Evolutionary conservation across 345 rosid genomes (phyloP), one percentile per base, ranked within the genome.

Genomic region (Camelina hispida): DNA sequence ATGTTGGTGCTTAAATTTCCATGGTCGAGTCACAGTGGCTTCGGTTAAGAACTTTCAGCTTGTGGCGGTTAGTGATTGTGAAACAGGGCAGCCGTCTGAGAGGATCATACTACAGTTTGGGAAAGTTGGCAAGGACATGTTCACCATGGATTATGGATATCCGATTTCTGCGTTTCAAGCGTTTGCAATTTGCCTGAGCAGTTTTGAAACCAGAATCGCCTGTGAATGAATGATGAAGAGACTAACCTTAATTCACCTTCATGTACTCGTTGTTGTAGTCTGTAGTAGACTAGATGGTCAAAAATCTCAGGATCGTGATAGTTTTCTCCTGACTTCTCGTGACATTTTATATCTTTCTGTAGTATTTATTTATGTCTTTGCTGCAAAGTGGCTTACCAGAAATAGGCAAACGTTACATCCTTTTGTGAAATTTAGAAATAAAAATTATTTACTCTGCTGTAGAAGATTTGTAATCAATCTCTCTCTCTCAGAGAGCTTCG

Each of bases 161-260:
- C 93, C 96, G 11, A 83, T 90, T 28, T 90, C 93, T 18, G 88
- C 89, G 23, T 90, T 88, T 75, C 96, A 88, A 66, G 96, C 96
- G 18, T 90, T 90, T 77, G 89, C 93, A 1, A 83, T 90, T 71
- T 90, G 93, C 83, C 84, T 90, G 42, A 86, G 91, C 82, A 85
- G 93, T 84, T 88, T 90, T 64, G 96, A 90, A 83, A 90, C 89
- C 18, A 85, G 85, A 80, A 88, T 88, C 76, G 89, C 93, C 9
- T 90, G 96, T 81, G 91, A 90, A 83, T 85, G 87, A 86, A 83
- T 85, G 86, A 86, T 25, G 46, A 52, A 58, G 17, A 66, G 30
- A 59, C 55, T 46, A 51, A 46, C 30, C 56, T 37, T 37, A 52
- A 52, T 67, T 9, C 23, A 66, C 17, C 28, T 50, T 32, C 22